These are phyloP conservation scores for Naegleria lovaniensis DNA, from an alignment of 208 protist species.

Conservation along the genomic window DNA sequence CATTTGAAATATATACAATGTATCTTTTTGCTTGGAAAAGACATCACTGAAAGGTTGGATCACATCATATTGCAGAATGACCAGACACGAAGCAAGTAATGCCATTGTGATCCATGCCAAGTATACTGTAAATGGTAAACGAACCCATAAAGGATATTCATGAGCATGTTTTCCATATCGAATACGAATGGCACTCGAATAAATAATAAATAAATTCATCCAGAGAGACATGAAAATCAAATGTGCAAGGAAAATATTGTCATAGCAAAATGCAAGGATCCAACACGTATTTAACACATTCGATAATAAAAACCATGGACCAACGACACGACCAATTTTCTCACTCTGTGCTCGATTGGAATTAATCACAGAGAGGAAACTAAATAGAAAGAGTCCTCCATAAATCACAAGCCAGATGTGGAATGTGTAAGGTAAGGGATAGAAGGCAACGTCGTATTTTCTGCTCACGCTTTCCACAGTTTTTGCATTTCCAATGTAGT, in stretches of 20 bases:
- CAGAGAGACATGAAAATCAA: background rate
- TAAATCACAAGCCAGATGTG: background rate
- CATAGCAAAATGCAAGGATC: background rate
- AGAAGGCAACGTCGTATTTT: background rate
- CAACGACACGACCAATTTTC: background rate
- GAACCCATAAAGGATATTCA: background rate
- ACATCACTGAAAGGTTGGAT: background rate
- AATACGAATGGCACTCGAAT: background rate
- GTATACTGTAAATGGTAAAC: background rate
- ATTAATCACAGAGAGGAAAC: background rate
- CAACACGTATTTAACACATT: background rate
- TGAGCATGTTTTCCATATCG: background rate
- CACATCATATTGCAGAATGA: background rate
- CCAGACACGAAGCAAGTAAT: background rate
- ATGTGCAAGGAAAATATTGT: background rate
- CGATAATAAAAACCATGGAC: background rate
- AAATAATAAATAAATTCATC: background rate
- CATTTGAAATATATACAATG: background rate
- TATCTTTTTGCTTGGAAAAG: background rate
- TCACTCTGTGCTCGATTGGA: background rate
- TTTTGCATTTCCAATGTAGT: background rate
- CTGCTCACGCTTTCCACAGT: background rate
- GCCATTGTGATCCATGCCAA: background rate
- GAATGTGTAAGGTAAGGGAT: background rate
- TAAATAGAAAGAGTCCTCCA: background rate